A percentile compares a stretch with the other conserved stretches of the same genome.
phyloP scores from a whole-genome alignment of 75 land plant species.

The Larix kaempferi region DNA sequence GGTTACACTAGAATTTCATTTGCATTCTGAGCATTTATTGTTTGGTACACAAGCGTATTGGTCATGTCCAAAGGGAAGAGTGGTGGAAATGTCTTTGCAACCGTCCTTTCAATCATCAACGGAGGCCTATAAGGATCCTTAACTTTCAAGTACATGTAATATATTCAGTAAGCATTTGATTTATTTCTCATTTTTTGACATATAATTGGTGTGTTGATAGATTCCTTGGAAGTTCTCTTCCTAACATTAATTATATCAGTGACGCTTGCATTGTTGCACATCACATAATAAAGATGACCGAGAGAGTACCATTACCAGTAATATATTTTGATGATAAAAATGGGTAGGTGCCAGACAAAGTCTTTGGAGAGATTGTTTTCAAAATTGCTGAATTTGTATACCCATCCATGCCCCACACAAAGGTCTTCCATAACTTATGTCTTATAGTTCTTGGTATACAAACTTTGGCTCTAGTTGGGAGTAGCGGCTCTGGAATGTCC shows the following conservation, averaged over 20 bases:
- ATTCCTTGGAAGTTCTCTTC: conserved; percentile 64
- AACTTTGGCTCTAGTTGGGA: conserved; percentile 49
- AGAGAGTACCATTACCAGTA: conserved; percentile 54
- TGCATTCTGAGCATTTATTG: conserved; percentile 70
- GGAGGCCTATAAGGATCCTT: conserved; percentile 60
- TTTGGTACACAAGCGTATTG: conserved; percentile 62
- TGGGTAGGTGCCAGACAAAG: conserved; percentile 17
- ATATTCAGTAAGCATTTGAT: not conserved
- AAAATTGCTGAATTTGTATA: conserved; percentile 54
- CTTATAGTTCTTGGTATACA: conserved; percentile 52
- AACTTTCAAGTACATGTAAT: not conserved
- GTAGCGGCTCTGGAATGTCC: too few species aligned
- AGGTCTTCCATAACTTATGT: conserved; percentile 50
- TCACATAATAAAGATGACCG: conserved; percentile 46
- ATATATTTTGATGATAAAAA: conserved; percentile 29
- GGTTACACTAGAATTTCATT: conserved; percentile 62
- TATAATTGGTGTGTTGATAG: conserved; percentile 18
- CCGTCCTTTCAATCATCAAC: conserved; percentile 55
- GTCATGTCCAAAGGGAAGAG: conserved; percentile 59
- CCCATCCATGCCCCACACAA: conserved; percentile 64
- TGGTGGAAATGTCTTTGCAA: conserved; percentile 31
- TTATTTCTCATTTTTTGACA: not conserved
- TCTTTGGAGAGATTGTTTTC: conserved; percentile 56
- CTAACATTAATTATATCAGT: conserved; percentile 63
- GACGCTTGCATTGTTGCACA: conserved; percentile 63